Evolutionary conservation across 2,329 filamentous ascomycete species (phyloP).

Genomic region (Cladosporium sp.): DNA sequence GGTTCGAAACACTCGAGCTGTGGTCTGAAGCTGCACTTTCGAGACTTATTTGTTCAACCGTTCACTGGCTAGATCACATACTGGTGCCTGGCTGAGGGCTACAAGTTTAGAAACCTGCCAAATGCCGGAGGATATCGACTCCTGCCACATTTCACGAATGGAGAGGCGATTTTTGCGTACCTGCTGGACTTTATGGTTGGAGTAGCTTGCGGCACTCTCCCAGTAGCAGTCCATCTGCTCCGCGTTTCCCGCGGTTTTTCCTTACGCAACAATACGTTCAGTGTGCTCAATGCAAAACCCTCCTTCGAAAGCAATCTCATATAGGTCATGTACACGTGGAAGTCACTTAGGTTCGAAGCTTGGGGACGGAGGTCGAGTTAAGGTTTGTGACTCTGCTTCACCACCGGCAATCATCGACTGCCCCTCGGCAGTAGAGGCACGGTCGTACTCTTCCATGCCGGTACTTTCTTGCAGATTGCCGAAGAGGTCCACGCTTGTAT

Average conservation of each 20-base stretch:
- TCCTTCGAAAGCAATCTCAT: not conserved
- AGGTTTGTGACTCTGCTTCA: not conserved
- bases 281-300: not conserved
- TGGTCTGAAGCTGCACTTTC: not conserved
- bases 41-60: not conserved
- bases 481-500: not conserved
- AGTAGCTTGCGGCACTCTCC: not conserved
- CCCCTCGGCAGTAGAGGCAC: not conserved
- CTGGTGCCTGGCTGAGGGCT: not conserved
- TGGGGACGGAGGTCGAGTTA: not conserved
- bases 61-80: not conserved
- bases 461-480: not conserved
- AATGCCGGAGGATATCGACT: not conserved
- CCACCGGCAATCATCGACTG: not conserved
- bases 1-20: slow-evolving; percentile 7
- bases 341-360: not conserved
- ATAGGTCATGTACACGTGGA: not conserved
- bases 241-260: not conserved
- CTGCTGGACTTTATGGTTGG: not conserved
- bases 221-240: not conserved
- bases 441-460: slow-evolving; percentile 16
- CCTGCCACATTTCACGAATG: not conserved
- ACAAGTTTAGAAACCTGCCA: not conserved
- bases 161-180: not conserved
- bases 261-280: no score